These are phyloP conservation scores for Rhododendron ferrugineum DNA, from an alignment of 148 eudicot species.

Conservation along the genomic window DNA sequence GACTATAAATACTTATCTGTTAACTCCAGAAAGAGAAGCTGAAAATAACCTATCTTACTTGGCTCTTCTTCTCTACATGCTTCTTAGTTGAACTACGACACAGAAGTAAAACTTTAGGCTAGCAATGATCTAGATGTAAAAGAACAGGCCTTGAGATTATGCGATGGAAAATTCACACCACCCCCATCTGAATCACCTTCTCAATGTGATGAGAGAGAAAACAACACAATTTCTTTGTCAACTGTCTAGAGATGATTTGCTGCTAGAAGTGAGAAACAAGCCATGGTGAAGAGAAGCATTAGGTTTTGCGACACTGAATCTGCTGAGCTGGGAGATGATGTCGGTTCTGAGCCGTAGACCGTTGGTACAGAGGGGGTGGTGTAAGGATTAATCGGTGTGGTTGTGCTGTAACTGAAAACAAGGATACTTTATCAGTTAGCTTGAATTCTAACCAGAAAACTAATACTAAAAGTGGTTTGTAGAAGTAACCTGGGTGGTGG, in stretches of 20 bases:
- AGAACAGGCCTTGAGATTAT: conserved; percentile 15
- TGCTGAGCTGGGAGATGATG: conserved; percentile 63
- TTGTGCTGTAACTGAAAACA: conserved; percentile 31
- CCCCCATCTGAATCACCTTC: conserved; percentile 17
- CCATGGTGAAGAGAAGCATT: conserved; percentile 33
- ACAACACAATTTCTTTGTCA: conserved; percentile 11
- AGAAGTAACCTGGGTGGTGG: conserved; percentile 33
- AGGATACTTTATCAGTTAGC: background rate
- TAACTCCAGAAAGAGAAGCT: conserved; percentile 18
- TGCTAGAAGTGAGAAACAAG: conserved; percentile 33
- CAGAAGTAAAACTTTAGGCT: conserved; percentile 13
- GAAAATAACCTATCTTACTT: conserved; percentile 10
- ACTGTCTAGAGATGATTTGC: conserved; percentile 33
- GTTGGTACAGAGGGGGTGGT: conserved; percentile 33
- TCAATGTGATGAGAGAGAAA: conserved; percentile 18
- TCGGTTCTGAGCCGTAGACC: conserved; percentile 55
- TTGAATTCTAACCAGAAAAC: background rate
- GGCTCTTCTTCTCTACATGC: conserved; percentile 9
- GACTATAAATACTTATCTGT: conserved; percentile 18
- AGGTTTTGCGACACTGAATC: conserved; percentile 25
- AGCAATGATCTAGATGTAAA: conserved; percentile 25
- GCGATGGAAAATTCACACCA: conserved; percentile 16
- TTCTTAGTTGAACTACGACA: conserved; percentile 22
- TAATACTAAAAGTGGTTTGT: background rate
- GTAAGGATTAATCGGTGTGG: conserved; percentile 41